Evolutionary conservation across 495 filamentous ascomycete genomes (phyloP).

Genomic region (Daldinia grandis): DNA sequence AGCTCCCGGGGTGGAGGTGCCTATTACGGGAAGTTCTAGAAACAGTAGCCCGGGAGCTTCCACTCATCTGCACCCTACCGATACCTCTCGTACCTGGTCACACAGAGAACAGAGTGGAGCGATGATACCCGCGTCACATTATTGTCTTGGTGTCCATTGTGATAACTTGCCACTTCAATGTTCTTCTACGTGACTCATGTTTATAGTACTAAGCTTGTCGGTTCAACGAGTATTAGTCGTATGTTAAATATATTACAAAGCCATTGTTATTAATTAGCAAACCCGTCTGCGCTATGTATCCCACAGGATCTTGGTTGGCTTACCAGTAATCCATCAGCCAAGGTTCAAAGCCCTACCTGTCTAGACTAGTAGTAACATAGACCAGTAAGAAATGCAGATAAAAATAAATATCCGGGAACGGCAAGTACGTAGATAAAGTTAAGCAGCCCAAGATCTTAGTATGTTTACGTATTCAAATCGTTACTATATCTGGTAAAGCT

Average conservation of each 20-base stretch:
- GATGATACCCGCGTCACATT: neutral
- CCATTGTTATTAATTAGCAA: slow-evolving; percentile 3
- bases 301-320: slow-evolving; percentile 7
- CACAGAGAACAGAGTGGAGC: neutral
- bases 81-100: slow-evolving; percentile 12
- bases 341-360: slow-evolving; percentile 4
- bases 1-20: slow-evolving; percentile 22
- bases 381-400: slow-evolving; percentile 19
- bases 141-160: neutral
- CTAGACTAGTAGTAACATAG: neutral
- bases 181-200: neutral
- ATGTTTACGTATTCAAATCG: neutral
- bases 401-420: slow-evolving; percentile 29
- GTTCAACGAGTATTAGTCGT: slow-evolving; percentile 5
- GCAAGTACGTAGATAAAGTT: neutral
- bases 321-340: slow-evolving; percentile 16
- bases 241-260: slow-evolving; percentile 26
- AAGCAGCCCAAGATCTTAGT: neutral
- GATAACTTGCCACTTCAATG: neutral
- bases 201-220: neutral
- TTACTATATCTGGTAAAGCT: slow-evolving; percentile 1
- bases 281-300: slow-evolving; percentile 3
- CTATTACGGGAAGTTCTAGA: slow-evolving; percentile 32
- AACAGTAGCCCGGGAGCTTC: slow-evolving; percentile 8
- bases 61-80: neutral